Base-by-base conservation (phyloP, 352 stramenopile genomes). In the Phytophthora hybrid region DNA sequence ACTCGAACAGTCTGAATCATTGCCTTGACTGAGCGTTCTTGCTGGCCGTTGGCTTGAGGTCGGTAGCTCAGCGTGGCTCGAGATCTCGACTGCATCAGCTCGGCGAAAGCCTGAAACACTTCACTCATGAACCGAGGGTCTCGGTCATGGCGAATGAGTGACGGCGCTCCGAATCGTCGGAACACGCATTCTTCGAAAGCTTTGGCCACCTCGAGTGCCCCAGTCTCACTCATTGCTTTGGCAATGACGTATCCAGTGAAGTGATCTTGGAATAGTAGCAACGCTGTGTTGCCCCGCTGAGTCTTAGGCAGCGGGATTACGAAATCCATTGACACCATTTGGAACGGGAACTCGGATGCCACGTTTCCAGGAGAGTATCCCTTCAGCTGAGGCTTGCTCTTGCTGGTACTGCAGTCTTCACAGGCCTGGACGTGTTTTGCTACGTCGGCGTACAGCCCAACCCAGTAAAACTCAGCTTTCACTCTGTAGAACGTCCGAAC, bases 371-470 rank as follows among this genome's bases (percentile, higher is more conserved):
- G 59, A 11, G 59, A 58, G 7, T 52, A 58, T 1, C 59, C 59
- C 44, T 58, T 26, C 3, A 59, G 29, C 8, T 66, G 29, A 2
- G 59, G 59, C 9, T 44, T 55, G 44, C 59, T 56, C 39, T 65
- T 56, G 26, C 39, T 65, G 10, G 41, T 56, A n/a, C 26, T 66
- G 31, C 59, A 66, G 49, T 66, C 26, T 21, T 47, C 29, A 19
- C 29, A 66, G 0, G n/a, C 8, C 4, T 51, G 26, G 8, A 57
- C 59, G 8, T 66, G 47, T 49, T 58, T 49, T 2, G 8, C 3
- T 2, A 58, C 31, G 2, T 47, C 7, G 19, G 54, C 54, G 31
- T 49, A 60, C 3, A 60, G 23, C 3, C 29, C 29, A 7, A 31
- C 29, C 29, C 29, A 31, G 29, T 31, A 31, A 4, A 31, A 7